Conservation (phyloP, 176 grass and related monocot species). For the Oryza officinalis region DNA sequence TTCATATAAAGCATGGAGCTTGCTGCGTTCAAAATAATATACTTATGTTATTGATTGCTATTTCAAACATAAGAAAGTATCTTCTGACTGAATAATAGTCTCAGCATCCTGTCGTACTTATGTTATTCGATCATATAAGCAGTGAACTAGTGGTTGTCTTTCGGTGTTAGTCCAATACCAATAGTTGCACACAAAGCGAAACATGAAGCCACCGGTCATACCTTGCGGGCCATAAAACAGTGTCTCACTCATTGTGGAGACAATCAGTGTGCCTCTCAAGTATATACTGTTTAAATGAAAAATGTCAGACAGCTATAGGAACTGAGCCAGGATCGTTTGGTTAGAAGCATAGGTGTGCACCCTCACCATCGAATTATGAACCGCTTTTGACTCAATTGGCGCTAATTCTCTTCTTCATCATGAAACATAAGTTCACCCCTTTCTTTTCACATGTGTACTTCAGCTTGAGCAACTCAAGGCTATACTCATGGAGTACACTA, state of each 20-base stretch:
- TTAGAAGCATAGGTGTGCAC: background rate
- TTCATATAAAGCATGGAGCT: background rate
- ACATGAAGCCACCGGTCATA: background rate
- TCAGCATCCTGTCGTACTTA: background rate
- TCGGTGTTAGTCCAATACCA: background rate
- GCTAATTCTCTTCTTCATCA: background rate
- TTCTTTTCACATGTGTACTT: background rate
- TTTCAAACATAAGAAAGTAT: background rate
- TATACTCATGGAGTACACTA: background rate
- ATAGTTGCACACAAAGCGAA: background rate
- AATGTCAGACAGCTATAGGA: background rate
- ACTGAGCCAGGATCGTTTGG: background rate
- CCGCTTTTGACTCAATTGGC: no score
- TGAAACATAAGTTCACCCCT: background rate
- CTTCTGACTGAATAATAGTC: background rate
- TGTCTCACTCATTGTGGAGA: background rate
- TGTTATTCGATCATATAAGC: background rate
- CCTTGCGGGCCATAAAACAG: background rate
- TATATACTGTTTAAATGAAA: background rate
- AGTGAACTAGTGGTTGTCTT: background rate
- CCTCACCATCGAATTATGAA: background rate
- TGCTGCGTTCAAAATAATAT: background rate
- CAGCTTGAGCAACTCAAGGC: background rate
- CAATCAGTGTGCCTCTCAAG: background rate
- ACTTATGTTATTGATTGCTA: background rate